Evolutionary conservation across 1,284 basidiomycete species (phyloP), one percentile per base, ranked within the genome.

Genomic region (Trametes polyzona): DNA sequence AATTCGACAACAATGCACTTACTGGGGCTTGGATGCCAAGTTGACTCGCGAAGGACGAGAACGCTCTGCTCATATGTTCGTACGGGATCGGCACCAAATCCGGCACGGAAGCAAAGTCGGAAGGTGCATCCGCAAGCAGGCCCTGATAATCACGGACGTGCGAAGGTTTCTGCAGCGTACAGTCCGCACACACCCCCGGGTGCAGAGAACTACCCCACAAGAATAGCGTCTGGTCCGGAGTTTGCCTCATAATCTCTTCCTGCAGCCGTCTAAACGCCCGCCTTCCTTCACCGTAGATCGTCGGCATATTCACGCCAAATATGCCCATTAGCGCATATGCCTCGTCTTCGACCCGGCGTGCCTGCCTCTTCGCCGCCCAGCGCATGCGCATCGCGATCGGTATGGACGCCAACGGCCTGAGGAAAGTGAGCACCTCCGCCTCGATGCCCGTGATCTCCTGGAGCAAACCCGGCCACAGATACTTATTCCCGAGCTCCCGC

Each of bases 31-130:
- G 37, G 16, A 50, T 6, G 2, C 48, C 48, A 7, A 50, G 35
- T 6, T 40, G 17, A 11, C 23, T 19, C 21, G 37, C 26, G 12
- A 50, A 50, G 4, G 48, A 50, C 17, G 37, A 32, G 29, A 40
- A 50, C n/a, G 48, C 48, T 19, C 48, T 50, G 19, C 37, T 50
- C 48, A 50, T 50, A n/a, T 50, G 48, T 21, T 50, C 48, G 37
- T 50, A 50, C 2, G 48, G 48, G 17, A 50, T 50, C 12, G 48
- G 48, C 6, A 50, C 48, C 37, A 50, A 6, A n/a, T 50, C 48
- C 9, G 48, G 37, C 10, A 32, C 37, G 12, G 23, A 24, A 11
- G 37, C 37, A 19, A 50, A 50, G 29, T 50, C 48, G 26, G 48
- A 40, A 4, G 48, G 48, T 2, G 48, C 19, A n/a, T 50, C 48